phyloP scores from a whole-genome alignment of 2,329 filamentous ascomycete genomes.

The Scolecobasidium constrictum region DNA sequence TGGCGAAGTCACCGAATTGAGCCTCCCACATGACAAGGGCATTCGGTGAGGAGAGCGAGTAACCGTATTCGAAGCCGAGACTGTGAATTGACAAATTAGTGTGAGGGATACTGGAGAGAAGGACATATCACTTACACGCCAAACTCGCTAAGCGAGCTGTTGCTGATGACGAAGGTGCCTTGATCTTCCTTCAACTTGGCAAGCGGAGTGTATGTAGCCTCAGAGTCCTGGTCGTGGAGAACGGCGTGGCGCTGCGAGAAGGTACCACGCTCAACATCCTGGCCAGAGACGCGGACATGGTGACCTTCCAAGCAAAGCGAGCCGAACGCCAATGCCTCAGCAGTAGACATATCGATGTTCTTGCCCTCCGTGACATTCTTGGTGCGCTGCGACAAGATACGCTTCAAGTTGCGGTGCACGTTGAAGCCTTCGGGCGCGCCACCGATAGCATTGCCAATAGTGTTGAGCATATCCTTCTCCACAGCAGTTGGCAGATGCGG shows the following conservation, averaged over 20 bases:
- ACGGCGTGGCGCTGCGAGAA: slow-evolving; percentile 98
- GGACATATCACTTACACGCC: slow-evolving; percentile 40
- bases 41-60: slow-evolving; percentile 92
- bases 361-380: slow-evolving; percentile 89
- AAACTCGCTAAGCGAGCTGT: slow-evolving; percentile 75
- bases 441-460: slow-evolving; percentile 74
- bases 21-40: slow-evolving; percentile 99
- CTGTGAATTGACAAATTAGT: slow-evolving; percentile 27
- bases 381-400: slow-evolving; percentile 78
- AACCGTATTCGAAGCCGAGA: slow-evolving; percentile 96
- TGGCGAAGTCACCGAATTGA: slow-evolving; percentile 98
- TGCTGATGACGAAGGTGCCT: slow-evolving; percentile 91
- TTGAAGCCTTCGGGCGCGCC: slow-evolving; percentile 73
- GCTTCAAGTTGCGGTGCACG: slow-evolving; percentile 91
- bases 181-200: slow-evolving; percentile 85
- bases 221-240: slow-evolving; percentile 92
- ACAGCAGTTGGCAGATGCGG: slow-evolving; percentile 85
- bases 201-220: slow-evolving; percentile 85
- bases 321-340: slow-evolving; percentile 90
- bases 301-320: slow-evolving; percentile 84
- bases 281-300: slow-evolving; percentile 93
- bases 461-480: slow-evolving; percentile 58
- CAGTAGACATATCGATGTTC: slow-evolving; percentile 96
- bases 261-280: slow-evolving; percentile 98
- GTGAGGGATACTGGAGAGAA: background rate